Conservation (phyloP, 768 basidiomycete species). For the Neoboletus brunneissimus region DNA sequence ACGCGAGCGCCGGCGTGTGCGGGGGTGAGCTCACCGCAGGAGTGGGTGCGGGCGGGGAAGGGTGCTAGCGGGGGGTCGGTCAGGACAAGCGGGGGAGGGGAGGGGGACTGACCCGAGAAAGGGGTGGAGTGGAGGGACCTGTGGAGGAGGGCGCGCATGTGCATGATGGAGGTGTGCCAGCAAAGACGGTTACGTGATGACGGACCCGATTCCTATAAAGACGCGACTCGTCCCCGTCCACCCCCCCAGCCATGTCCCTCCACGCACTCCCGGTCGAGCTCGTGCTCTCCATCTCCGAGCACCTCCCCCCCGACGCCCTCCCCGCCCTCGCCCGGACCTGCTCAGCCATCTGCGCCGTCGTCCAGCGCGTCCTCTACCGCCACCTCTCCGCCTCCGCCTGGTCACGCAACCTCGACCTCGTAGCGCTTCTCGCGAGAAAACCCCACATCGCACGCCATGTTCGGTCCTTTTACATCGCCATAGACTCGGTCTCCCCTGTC, state of each 20-base stretch:
- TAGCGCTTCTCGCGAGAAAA: slow-evolving; percentile 54
- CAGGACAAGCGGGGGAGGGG: background rate
- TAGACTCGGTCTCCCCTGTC: slow-evolving; percentile 40
- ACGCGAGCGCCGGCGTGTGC: slow-evolving; percentile 55
- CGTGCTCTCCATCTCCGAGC: slow-evolving; percentile 48
- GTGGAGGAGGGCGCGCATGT: background rate
- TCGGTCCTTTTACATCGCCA: slow-evolving; percentile 55
- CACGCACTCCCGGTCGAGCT: slow-evolving; percentile 58
- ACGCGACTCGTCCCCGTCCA: background rate
- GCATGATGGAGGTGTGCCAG: slow-evolving; percentile 8
- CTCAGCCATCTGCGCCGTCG: slow-evolving; percentile 44
- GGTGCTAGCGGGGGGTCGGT: slow-evolving; percentile 41
- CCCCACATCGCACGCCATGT: slow-evolving; percentile 62
- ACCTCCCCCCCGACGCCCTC: slow-evolving; percentile 39
- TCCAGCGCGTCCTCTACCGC: slow-evolving; percentile 64
- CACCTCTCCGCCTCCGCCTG: slow-evolving; percentile 45
- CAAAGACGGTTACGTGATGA: slow-evolving; percentile 17
- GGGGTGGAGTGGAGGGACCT: background rate
- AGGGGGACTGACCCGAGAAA: background rate
- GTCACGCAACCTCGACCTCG: slow-evolving; percentile 45
- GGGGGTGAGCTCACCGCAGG: slow-evolving; percentile 55
- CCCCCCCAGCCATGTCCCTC: slow-evolving; percentile 39
- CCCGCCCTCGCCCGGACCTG: slow-evolving; percentile 46
- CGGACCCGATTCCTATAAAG: background rate
- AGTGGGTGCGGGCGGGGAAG: slow-evolving; percentile 58